Percentiles rank a stretch among this genome's conserved stretches.
phyloP scores from a whole-genome alignment of 768 basidiomycete species.

The Tephrocybe sp. region DNA sequence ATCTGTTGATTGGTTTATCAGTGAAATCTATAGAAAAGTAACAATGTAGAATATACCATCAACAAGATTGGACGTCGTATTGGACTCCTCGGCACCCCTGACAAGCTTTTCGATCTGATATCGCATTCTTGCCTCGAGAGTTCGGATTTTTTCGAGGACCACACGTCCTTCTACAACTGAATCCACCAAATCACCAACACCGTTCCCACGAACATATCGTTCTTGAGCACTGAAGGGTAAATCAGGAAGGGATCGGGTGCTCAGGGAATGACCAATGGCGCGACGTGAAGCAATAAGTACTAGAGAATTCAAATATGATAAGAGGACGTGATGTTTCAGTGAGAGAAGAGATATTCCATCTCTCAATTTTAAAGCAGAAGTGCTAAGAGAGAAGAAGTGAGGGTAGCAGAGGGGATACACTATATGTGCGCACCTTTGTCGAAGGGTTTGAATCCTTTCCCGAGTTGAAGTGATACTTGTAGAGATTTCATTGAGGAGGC shows the following conservation, averaged over 20 bases:
- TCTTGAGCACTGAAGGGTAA: slow-evolving; percentile 51
- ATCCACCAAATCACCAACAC: slow-evolving; percentile 75
- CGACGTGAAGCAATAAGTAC: slow-evolving; percentile 71
- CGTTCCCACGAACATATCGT: slow-evolving; percentile 52
- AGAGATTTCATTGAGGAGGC: slow-evolving; percentile 54
- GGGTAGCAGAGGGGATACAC: background rate
- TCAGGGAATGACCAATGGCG: slow-evolving; percentile 61
- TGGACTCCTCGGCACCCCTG: slow-evolving; percentile 64
- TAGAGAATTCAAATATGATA: slow-evolving; percentile 85
- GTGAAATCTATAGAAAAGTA: background rate
- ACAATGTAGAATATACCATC: slow-evolving; percentile 53
- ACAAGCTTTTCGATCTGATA: slow-evolving; percentile 98
- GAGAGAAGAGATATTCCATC: slow-evolving; percentile 91
- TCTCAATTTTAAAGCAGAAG: slow-evolving; percentile 44
- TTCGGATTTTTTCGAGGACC: slow-evolving; percentile 84
- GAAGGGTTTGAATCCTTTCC: slow-evolving; percentile 48
- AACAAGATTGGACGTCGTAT: slow-evolving; percentile 36
- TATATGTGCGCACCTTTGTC: slow-evolving; percentile 47
- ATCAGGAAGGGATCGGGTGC: slow-evolving; percentile 44
- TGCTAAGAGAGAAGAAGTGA: slow-evolving; percentile 13
- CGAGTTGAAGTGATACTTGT: slow-evolving; percentile 60
- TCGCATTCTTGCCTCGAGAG: slow-evolving; percentile 81
- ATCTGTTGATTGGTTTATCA: slow-evolving; percentile 46
- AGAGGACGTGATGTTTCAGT: slow-evolving; percentile 78
- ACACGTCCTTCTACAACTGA: slow-evolving; percentile 76